Base-by-base conservation (phyloP, 768 basidiomycete species). In the Leucocoprinus leucothites region DNA sequence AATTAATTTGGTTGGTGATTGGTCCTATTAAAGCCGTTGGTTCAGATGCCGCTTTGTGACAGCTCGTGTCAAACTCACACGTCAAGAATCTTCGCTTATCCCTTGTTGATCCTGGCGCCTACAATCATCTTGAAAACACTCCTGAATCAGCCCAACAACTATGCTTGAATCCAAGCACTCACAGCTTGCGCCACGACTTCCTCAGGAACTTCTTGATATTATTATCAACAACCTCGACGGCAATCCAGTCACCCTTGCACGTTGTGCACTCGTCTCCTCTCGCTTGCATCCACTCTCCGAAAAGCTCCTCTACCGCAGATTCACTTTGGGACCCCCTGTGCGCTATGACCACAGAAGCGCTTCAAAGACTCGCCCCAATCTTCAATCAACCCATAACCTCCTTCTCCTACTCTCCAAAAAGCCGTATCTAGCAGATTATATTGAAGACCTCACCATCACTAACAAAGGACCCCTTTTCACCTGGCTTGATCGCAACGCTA, bases 271-370 rank as follows among this genome's bases (percentile, higher is more conserved):
- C 21, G 48, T 31, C 35, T 50, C 48, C 14, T 50, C 48, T 1
- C 34, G 21, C 16, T 24, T 50, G 13, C 21, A 40, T 21, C 48
- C 34, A 2, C 48, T 50, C 14, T 36, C 48, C 36, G 48, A 50
- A 50, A 50, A 50, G 38, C 48, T 49, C 16, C 48, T 50, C 35
- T 50, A 50, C 21, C 36, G 48, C 28, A 50, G 38, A 50, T 50
- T 50, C 14, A 38, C 35, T 3, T 21, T 50, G 19, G 48, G 36
- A 5, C 48, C 48, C 19, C 48, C 48, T 21, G 35, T 50, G 9
- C 48, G 48, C 34, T 50, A 51, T 22, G 25, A 36, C 38, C 3
- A 9, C 16, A 50, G 8, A 9, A 50, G 35, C 34, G 3, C 35
- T 3, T 14, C 36, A 9, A 50, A 38, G 38, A 51, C 50, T 1